These are phyloP conservation scores for Luzula sylvatica DNA, from an alignment of 176 grass and related monocot genomes.

Conservation along the genomic window DNA sequence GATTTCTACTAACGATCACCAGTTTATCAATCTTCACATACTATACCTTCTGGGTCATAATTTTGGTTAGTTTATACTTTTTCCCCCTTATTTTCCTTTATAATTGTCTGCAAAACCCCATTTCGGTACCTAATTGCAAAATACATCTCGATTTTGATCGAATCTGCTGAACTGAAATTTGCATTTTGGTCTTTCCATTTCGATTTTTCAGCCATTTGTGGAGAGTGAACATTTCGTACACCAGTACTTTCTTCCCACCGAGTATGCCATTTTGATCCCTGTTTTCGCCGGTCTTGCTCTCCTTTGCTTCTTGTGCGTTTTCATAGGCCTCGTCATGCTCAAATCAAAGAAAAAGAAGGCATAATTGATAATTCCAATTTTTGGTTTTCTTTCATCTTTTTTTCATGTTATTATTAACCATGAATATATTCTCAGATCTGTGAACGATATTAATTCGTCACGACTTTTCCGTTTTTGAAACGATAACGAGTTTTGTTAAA, in stretches of 20 bases:
- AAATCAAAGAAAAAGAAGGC: slow-evolving; percentile 70
- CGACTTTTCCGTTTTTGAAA: too few species aligned
- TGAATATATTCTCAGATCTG: too few species aligned
- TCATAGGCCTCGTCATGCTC: slow-evolving; percentile 61
- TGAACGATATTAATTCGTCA: too few species aligned
- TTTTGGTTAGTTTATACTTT: slow-evolving; percentile 45
- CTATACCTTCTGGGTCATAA: slow-evolving; percentile 78
- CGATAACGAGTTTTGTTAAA: too few species aligned
- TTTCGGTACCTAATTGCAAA: neutral
- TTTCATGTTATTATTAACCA: too few species aligned
- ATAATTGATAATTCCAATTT: neutral
- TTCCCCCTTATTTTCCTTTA: neutral
- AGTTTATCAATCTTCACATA: slow-evolving; percentile 85
- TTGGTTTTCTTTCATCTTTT: neutral
- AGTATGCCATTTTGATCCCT: slow-evolving; percentile 70
- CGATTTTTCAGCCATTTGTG: slow-evolving; percentile 55
- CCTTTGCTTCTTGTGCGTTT: slow-evolving; percentile 66
- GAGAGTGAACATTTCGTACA: slow-evolving; percentile 83
- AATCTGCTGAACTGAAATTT: neutral
- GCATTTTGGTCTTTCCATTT: slow-evolving; percentile 15
- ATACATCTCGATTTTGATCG: neutral
- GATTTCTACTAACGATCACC: slow-evolving; percentile 54
- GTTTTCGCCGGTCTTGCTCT: slow-evolving; percentile 60
- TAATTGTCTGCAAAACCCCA: neutral
- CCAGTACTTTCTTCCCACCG: slow-evolving; percentile 70